Conservation (phyloP, 108 stramenopile genomes). For the Chaetoceros tenuissimus region DNA sequence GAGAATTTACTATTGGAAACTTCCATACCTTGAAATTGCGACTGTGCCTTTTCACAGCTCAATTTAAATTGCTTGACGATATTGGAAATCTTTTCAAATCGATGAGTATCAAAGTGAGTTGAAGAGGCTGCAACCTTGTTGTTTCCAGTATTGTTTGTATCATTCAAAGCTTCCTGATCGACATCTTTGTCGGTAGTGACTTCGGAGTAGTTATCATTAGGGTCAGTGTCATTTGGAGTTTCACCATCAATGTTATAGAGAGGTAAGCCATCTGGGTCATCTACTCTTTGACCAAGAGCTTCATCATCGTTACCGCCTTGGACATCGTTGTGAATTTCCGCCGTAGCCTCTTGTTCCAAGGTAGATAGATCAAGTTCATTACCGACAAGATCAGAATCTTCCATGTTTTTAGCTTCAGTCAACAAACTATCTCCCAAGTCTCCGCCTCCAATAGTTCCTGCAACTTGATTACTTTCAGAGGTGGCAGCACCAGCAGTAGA, state of each 20-base stretch:
- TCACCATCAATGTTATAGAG: neutral
- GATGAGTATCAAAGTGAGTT: conserved; percentile 93
- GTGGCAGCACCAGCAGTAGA: conserved; percentile 24
- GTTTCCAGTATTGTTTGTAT: neutral
- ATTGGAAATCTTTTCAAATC: conserved; percentile 99
- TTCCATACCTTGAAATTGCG: conserved; percentile 95
- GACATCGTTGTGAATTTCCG: neutral
- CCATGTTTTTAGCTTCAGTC: neutral
- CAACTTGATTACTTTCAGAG: neutral
- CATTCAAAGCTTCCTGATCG: neutral
- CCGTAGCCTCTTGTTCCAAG: neutral
- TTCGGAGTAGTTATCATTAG: conserved; percentile 1
- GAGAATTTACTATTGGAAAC: conserved; percentile 86
- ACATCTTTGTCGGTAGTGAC: neutral
- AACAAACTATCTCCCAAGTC: neutral
- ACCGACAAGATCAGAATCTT: neutral
- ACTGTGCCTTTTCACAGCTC: conserved; percentile 90
- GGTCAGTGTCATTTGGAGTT: neutral
- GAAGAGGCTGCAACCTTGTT: neutral
- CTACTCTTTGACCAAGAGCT: neutral
- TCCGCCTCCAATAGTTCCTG: neutral
- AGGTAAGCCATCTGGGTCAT: neutral
- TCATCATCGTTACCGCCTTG: neutral
- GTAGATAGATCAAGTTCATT: neutral
- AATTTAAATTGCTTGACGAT: conserved; percentile 99